Evolutionary conservation across 225 moss, liverwort and hornwort species (phyloP), one percentile per base, ranked within the genome.

Genomic region (Ulota crispa): DNA sequence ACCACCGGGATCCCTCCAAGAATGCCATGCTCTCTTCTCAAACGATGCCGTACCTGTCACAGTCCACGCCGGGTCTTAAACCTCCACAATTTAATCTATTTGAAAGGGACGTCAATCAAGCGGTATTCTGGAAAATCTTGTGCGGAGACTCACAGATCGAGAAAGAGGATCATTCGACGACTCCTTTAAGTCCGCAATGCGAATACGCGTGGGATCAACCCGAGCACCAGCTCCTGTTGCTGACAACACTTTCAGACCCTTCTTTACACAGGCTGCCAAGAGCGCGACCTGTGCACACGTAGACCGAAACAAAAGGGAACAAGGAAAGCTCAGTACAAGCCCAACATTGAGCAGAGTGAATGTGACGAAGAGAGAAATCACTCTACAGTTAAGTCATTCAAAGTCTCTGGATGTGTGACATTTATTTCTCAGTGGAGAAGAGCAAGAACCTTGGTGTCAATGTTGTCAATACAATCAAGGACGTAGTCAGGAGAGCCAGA

Each of bases 191-290:
- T 99, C 99, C 67, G 96, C 93, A 67, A 99, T 92, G 73, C 99
- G 96, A 85, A 99, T 90, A 60, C 99, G 90, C 75, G 94, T 99
- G 41, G 99, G 96, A 86, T 99, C 99, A 72, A 96, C 92, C 72
- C 99, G 87, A 79, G 96, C 99, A 82, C 99, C 99, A 81, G 99
- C 99, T 78, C 99, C 99, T 78, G 99, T 96, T 86, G 96, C 99
- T 66, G 99, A 96, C 68, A 99, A 66, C 41, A 99, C 91, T 72
- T 93, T 96, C 87, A 96, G 78, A 59, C 89, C 92, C 82, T 92
- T 93, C 86, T 92, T 86, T 43, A 93, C 89, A 88, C 99, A 99
- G 71, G 92, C 91, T 85, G 96, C 92, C 75, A 99, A 88, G 30
- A 99, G 96, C 27, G 94, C 89, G 37, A 96, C 94, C 98, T 99